A percentile compares a stretch with the other conserved stretches of the same genome.
Evolutionary conservation across 2,329 filamentous ascomycete species (phyloP).

Genomic region (Ophiostoma sp.): DNA sequence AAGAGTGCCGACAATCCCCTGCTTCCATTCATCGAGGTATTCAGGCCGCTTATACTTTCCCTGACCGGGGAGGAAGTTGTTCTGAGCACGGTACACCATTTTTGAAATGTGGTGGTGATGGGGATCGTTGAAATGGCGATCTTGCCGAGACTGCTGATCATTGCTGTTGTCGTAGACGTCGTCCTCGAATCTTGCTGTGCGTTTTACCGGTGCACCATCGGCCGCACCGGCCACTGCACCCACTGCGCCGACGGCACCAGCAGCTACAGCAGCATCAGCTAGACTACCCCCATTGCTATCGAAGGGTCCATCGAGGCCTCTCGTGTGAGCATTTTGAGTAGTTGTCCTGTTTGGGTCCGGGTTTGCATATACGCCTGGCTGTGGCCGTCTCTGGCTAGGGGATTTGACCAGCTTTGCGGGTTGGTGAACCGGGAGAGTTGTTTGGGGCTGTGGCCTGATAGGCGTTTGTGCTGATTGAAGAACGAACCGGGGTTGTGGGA

Average conservation of each 20-base stretch:
- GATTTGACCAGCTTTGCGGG: constrained; percentile 28
- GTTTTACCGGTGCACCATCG: constrained; percentile 8
- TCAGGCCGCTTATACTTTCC: constrained; percentile 54
- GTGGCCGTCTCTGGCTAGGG: constrained; percentile 25
- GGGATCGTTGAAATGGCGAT: constrained; percentile 23
- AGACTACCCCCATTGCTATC: background rate
- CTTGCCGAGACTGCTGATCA: constrained; percentile 27
- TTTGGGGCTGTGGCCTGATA: background rate
- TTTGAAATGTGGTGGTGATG: constrained; percentile 39
- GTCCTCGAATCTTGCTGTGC: constrained; percentile 29
- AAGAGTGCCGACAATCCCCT: constrained; percentile 58
- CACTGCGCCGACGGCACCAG: background rate
- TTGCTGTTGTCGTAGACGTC: constrained; percentile 31
- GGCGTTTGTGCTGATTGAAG: background rate
- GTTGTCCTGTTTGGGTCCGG: background rate
- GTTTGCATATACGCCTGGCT: constrained; percentile 14
- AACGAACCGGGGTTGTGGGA: background rate
- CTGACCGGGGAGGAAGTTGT: constrained; percentile 44
- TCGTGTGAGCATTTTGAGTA: background rate
- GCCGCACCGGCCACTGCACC: constrained; percentile 17
- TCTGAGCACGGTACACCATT: constrained; percentile 39
- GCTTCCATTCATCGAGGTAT: constrained; percentile 69
- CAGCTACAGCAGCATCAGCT: background rate
- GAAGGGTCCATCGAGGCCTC: constrained; percentile 2
- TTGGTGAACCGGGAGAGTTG: background rate